Evolutionary conservation across 768 basidiomycete genomes (phyloP), one percentile per base, ranked within the genome.

Genomic region (Suillus bovinus): DNA sequence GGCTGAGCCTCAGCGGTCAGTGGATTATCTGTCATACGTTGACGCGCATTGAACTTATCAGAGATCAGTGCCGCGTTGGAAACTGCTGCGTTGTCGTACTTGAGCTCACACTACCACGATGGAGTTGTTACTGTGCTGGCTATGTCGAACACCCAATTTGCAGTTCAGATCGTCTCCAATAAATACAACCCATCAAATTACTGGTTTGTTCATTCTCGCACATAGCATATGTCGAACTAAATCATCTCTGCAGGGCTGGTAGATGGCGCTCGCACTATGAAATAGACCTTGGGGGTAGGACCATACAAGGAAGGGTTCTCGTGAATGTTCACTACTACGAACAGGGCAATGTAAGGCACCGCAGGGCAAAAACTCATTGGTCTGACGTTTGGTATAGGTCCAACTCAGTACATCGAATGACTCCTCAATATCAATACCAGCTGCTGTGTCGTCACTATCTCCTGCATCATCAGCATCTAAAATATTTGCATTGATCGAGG

Each of bases 241-340:
- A 17, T 24, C 47, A 36, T 29, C 46, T 62, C 36, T 64, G 2
- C 58, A 96, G 96, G 95, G 90, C 95, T 33, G 96, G 96, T 38
- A 82, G 95, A 72, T 99, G 96, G 96, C 85, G 96, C 42, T 95
- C 94, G 7, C 83, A 89, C 66, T 99, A 97, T 73, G 72, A 78
- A 10, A 79, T 97, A 55, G 86, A 96, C 72, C 73, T 91, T 42
- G 82, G 80, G 20, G 79, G 83, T 44, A 83, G 84, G 59, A 81
- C 76, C 62, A 80, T 97, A 6, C 74, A 77, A n/a, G 95, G 94
- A 0, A 84, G 80, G 68, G 85, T 97, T 17, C 79, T 89, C 9
- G 84, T 92, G 49, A 91, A 94, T 68, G 89, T 98, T 14, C 97
- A 99, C 74, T 99, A 99, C 71, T 99, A 96, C 70, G 97, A 99